Evolutionary conservation across 768 basidiomycete genomes (phyloP).

Genomic region (Phanerodontia chrysosporium): DNA sequence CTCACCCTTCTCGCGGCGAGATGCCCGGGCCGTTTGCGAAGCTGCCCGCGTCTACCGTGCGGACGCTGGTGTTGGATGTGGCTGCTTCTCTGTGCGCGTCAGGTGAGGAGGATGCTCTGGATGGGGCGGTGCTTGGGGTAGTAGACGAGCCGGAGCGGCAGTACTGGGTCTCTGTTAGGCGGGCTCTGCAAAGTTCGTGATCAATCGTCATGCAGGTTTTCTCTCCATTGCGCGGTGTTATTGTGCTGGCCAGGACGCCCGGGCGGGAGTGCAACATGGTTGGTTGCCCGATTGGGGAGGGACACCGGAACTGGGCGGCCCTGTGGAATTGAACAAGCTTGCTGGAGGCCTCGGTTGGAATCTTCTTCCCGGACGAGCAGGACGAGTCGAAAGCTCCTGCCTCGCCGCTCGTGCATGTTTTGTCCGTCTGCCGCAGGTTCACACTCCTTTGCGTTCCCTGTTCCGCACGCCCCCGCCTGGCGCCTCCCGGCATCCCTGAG

Average conservation of each 20-base stretch:
- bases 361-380: slow-evolving; percentile 4
- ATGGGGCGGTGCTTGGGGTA: not conserved
- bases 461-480: not conserved
- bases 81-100: slow-evolving; percentile 32
- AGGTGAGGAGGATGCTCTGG: not conserved
- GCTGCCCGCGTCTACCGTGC: slow-evolving; percentile 45
- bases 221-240: not conserved
- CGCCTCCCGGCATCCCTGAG: slow-evolving; percentile 1
- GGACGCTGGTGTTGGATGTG: slow-evolving; percentile 63
- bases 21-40: slow-evolving; percentile 75
- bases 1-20: slow-evolving; percentile 69
- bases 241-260: not conserved
- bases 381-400: not conserved
- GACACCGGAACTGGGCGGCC: slow-evolving; percentile 3
- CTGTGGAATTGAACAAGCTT: not conserved
- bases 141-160: not conserved
- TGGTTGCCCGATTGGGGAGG: not conserved
- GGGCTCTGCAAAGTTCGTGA: not conserved
- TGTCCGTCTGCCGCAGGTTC: not conserved
- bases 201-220: not conserved
- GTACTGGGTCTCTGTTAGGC: slow-evolving; percentile 9
- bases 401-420: slow-evolving; percentile 3
- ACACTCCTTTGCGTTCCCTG: slow-evolving; percentile 2
- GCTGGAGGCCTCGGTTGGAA: not conserved
- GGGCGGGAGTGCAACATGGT: not conserved